Percentiles rank a stretch among this genome's conserved stretches.
These are phyloP conservation scores for Berkeleyomyces basicola DNA, from an alignment of 2,329 filamentous ascomycete genomes.

Conservation along the genomic window DNA sequence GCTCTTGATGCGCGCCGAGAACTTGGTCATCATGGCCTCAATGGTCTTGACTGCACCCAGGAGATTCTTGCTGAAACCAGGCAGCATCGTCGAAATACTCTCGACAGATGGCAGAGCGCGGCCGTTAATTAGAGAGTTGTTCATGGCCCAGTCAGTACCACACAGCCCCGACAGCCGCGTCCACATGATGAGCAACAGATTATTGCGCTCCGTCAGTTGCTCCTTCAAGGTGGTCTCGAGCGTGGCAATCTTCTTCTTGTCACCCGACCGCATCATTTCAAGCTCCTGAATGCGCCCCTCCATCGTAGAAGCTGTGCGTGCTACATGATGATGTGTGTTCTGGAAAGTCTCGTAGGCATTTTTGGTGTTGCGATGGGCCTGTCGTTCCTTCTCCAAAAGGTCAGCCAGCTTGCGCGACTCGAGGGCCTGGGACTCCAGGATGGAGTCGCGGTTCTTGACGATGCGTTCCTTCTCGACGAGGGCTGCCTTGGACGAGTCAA, in stretches of 20 bases:
- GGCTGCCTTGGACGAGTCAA: slow-evolving; percentile 60
- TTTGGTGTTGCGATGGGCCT: slow-evolving; percentile 70
- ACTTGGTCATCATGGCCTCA: slow-evolving; percentile 60
- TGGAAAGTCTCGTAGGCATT: slow-evolving; percentile 77
- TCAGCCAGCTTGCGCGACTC: slow-evolving; percentile 75
- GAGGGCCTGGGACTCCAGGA: slow-evolving; percentile 76
- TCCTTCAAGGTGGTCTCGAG: slow-evolving; percentile 73
- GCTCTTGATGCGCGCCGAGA: slow-evolving; percentile 61
- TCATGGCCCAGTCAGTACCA: slow-evolving; percentile 80
- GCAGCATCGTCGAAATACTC: slow-evolving; percentile 68
- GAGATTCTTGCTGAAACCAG: slow-evolving; percentile 80
- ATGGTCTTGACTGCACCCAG: slow-evolving; percentile 74
- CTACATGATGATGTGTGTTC: slow-evolving; percentile 72
- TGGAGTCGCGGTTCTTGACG: slow-evolving; percentile 72
- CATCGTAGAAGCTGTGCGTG: slow-evolving; percentile 70
- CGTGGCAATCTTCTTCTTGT: slow-evolving; percentile 57
- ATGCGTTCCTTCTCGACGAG: slow-evolving; percentile 81
- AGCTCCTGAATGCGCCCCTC: slow-evolving; percentile 75
- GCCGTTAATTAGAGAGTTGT: slow-evolving; percentile 76
- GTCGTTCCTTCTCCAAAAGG: slow-evolving; percentile 78
- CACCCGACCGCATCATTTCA: slow-evolving; percentile 59
- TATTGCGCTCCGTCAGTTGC: slow-evolving; percentile 78
- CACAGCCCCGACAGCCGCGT: slow-evolving; percentile 73
- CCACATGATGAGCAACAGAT: slow-evolving; percentile 77
- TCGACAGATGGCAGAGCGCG: slow-evolving; percentile 70